Conservation (phyloP, 2,329 filamentous ascomycete species). For the Aspergillus texensis region DNA sequence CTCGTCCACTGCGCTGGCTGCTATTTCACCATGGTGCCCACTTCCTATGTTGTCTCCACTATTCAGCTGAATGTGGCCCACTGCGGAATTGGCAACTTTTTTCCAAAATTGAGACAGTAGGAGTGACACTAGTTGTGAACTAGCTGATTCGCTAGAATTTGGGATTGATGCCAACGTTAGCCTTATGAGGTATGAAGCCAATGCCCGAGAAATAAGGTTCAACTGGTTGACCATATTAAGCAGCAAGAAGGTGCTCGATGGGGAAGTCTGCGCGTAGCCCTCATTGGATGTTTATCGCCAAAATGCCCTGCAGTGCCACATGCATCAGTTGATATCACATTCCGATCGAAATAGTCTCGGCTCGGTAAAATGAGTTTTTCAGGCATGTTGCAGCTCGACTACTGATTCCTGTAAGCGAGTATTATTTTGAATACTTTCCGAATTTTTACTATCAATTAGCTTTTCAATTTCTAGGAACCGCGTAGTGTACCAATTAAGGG, state of each 20-base stretch:
- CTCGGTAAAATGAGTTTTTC: background rate
- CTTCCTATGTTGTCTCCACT: background rate
- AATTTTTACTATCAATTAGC: no score
- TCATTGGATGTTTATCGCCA: background rate
- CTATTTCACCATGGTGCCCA: background rate
- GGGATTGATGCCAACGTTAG: no score
- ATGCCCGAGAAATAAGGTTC: background rate
- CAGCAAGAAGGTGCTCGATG: background rate
- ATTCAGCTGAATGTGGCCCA: background rate
- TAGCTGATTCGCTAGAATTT: background rate
- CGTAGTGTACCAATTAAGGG: background rate
- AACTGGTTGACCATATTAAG: background rate
- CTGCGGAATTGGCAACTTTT: background rate
- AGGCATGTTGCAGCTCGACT: background rate
- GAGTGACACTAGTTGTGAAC: background rate
- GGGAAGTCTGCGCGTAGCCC: background rate
- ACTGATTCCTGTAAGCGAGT: background rate
- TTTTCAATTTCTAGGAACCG: background rate
- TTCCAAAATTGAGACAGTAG: background rate
- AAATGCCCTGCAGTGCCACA: background rate
- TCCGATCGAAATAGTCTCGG: background rate
- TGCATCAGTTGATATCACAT: background rate
- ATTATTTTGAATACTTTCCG: no score
- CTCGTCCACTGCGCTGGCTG: background rate
- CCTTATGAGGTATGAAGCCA: background rate